These are phyloP conservation scores for Cladophialophora immunda DNA, from an alignment of 2,329 filamentous ascomycete species.

Conservation along the genomic window DNA sequence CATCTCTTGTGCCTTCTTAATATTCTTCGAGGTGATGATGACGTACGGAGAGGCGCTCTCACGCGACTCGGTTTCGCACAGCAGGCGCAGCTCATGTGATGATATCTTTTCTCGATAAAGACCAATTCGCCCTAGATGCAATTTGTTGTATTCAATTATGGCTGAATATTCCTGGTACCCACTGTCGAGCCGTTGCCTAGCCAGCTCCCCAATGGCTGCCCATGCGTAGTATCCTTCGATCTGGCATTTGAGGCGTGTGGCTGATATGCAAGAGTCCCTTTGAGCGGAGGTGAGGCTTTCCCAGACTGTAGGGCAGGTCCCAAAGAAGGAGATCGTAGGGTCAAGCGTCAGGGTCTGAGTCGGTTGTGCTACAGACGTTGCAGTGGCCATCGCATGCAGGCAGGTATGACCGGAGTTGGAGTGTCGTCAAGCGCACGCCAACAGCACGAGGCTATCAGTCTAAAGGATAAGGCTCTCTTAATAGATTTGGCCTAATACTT, in stretches of 20 bases:
- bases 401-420: no score
- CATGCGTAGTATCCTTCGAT: no score
- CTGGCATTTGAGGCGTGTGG: neutral
- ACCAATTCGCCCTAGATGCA: neutral
- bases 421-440: no score
- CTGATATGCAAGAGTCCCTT: neutral
- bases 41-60: neutral
- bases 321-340: neutral
- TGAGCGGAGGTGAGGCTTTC: neutral
- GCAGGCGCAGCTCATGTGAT: neutral
- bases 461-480: no score
- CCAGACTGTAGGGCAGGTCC: neutral
- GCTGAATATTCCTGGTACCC: neutral
- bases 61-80: neutral
- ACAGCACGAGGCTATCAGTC: no score
- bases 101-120: neutral
- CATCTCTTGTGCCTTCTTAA: neutral
- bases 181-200: neutral
- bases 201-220: neutral
- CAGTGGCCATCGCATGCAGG: no score
- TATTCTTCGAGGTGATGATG: neutral
- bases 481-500: no score
- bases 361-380: no score
- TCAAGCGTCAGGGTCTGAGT: neutral
- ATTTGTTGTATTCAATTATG: neutral